Evolutionary conservation across 2,329 filamentous ascomycete genomes (phyloP), one percentile per base, ranked within the genome.

Genomic region (Sordariomycetes sp.): DNA sequence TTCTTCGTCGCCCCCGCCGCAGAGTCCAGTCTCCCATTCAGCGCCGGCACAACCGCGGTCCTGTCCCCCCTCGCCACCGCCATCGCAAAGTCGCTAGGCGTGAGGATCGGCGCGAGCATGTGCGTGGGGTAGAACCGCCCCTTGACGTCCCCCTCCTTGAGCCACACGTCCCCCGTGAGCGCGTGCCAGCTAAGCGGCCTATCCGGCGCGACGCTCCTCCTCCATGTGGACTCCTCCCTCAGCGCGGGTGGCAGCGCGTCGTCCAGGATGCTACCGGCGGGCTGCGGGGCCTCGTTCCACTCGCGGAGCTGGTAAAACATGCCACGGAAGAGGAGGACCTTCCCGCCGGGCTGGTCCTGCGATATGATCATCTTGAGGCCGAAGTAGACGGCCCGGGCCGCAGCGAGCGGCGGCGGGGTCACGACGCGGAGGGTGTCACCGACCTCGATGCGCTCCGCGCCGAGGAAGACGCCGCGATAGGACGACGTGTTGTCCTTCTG

Each of bases 41-140:
- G 70, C 55, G 75, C 76, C 3, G 71, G 68, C 58, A 74, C 70
- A 52, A 74, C 72, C 35, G 76, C 74, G 35, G 72, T 69, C 32
- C 79, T 71, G n/a, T 50, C 20, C 20, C 45, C 45, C 6, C 8
- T 50, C 45, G n/a, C n/a, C 13, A 75, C 60, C 17, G 70, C 68
- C 4, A 66, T 65, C 48, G 73, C 65, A 59, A 72, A 74, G 5
- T 65, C 66, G 1, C 62, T 64, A 10, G 69, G 68, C 48, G 77
- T 70, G 56, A 81, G 67, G 57, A 81, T 73, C 17, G 73, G 72
- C 66, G 80, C 75, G 39, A 83, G 69, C 59, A 73, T 71, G 58
- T 74, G 68, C n/a, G 76, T 77, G 17, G 79, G 76, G 67, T 83
- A 82, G 67, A 82, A 82, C n/a, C 80, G 72, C 55, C 80, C 80